phyloP scores from a whole-genome alignment of 2,329 filamentous ascomycete species.

The Coniella vitis region DNA sequence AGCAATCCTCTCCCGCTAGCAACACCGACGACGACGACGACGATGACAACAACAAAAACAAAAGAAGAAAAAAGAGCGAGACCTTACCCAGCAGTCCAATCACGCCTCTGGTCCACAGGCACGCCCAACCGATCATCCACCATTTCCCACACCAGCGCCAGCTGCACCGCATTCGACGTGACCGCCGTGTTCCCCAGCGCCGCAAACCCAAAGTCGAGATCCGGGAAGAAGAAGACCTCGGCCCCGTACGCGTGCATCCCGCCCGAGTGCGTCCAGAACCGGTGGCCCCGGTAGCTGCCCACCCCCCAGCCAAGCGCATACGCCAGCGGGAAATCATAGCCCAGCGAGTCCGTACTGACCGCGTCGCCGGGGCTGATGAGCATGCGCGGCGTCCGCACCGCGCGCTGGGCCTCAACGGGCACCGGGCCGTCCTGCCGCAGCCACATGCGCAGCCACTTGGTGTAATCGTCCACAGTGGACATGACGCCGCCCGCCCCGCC shows the following conservation, averaged over 20 bases:
- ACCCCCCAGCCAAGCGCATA: constrained; percentile 36
- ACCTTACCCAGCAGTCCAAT: constrained; percentile 30
- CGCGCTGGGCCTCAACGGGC: constrained; percentile 24
- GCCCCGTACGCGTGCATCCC: constrained; percentile 38
- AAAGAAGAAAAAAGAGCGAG: constrained; percentile 1
- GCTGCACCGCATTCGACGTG: constrained; percentile 30
- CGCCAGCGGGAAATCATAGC: constrained; percentile 26
- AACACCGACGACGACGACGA: not conserved
- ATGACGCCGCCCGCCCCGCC: constrained; percentile 36
- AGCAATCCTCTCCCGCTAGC: not conserved
- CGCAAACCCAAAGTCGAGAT: constrained; percentile 34
- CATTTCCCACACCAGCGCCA: constrained; percentile 30
- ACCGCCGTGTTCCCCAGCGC: constrained; percentile 37
- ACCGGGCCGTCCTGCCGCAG: constrained; percentile 32
- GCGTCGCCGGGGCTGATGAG: constrained; percentile 15
- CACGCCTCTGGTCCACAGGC: constrained; percentile 26
- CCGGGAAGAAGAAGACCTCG: constrained; percentile 37
- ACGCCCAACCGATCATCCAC: constrained; percentile 34
- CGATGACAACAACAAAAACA: not conserved
- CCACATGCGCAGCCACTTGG: constrained; percentile 43
- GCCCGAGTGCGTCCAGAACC: constrained; percentile 35
- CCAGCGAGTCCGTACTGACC: constrained; percentile 3
- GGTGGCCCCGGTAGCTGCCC: constrained; percentile 34
- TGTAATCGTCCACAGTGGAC: constrained; percentile 43
- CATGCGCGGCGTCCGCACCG: constrained; percentile 28